These are phyloP conservation scores for Orbilia quercus DNA, from an alignment of 2,329 filamentous ascomycete genomes.

Conservation along the genomic window DNA sequence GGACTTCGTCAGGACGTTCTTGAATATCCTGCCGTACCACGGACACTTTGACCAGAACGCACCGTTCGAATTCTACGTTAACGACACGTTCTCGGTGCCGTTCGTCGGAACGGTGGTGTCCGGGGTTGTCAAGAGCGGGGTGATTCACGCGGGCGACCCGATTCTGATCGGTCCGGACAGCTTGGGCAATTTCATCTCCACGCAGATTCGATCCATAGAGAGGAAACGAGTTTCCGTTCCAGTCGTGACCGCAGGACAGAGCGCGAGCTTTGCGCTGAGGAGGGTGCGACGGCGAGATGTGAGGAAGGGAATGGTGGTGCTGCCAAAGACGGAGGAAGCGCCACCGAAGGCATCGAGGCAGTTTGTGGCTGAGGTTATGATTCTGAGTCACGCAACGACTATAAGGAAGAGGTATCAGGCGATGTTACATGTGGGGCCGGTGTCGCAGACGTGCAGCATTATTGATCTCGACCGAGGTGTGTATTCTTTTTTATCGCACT, in stretches of 20 bases:
- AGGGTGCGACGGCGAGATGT: constrained; percentile 90
- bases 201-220: constrained; percentile 90
- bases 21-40: constrained; percentile 94
- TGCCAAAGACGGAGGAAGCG: constrained; percentile 81
- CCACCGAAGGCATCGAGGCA: constrained; percentile 76
- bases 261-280: constrained; percentile 89
- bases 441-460: constrained; percentile 95
- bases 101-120: constrained; percentile 97
- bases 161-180: constrained; percentile 91
- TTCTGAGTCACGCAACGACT: constrained; percentile 93
- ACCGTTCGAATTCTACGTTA: constrained; percentile 93
- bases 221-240: constrained; percentile 90
- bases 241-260: constrained; percentile 89
- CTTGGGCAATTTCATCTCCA: constrained; percentile 86
- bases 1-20: constrained; percentile 87
- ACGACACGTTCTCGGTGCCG: constrained; percentile 97
- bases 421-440: constrained; percentile 95
- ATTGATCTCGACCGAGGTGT: constrained; percentile 92
- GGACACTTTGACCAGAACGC: constrained; percentile 89
- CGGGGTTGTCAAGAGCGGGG: constrained; percentile 80
- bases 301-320: constrained; percentile 95
- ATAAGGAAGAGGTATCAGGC: constrained; percentile 98
- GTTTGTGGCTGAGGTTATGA: constrained; percentile 88
- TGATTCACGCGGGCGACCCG: constrained; percentile 85
- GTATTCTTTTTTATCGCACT: constrained; percentile 1